phyloP scores from a whole-genome alignment of 345 rosid genomes.

The Streptanthus diversifolius region DNA sequence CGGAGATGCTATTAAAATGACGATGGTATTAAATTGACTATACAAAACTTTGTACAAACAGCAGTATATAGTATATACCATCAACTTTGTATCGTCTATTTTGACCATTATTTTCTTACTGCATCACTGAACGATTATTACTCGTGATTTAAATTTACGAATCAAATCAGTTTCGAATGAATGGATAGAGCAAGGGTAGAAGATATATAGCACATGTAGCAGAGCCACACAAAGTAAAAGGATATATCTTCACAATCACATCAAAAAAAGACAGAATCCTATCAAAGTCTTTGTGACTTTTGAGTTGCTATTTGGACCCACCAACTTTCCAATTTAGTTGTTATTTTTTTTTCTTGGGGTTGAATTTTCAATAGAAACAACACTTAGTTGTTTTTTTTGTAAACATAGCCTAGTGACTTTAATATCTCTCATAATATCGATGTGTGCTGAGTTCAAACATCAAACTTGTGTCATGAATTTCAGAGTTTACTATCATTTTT shows the following conservation, averaged over 20 bases:
- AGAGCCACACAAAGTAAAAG: slow-evolving; percentile 20
- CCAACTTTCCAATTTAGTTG: slow-evolving; percentile 20
- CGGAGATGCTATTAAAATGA: too few species aligned
- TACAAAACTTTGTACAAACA: background rate
- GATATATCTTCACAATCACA: slow-evolving; percentile 25
- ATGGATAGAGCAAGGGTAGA: slow-evolving; percentile 12
- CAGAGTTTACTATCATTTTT: too few species aligned
- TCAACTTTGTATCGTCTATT: background rate
- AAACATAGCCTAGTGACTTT: too few species aligned
- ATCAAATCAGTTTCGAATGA: slow-evolving; percentile 2
- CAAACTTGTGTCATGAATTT: too few species aligned
- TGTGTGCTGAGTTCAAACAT: too few species aligned
- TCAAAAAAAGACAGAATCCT: slow-evolving; percentile 27
- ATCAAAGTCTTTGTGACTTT: slow-evolving; percentile 30
- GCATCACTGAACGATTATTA: background rate
- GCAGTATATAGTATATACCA: too few species aligned
- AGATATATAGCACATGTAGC: background rate
- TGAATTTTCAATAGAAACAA: slow-evolving; percentile 11
- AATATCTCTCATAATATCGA: too few species aligned
- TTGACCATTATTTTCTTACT: background rate
- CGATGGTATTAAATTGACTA: background rate
- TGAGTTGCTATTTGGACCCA: slow-evolving; percentile 27
- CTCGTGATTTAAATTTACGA: background rate
- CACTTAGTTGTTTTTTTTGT: background rate
- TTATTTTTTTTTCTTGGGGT: background rate